Conservation (phyloP, 1,139 yeast genomes). For the Lodderomyces theae region DNA sequence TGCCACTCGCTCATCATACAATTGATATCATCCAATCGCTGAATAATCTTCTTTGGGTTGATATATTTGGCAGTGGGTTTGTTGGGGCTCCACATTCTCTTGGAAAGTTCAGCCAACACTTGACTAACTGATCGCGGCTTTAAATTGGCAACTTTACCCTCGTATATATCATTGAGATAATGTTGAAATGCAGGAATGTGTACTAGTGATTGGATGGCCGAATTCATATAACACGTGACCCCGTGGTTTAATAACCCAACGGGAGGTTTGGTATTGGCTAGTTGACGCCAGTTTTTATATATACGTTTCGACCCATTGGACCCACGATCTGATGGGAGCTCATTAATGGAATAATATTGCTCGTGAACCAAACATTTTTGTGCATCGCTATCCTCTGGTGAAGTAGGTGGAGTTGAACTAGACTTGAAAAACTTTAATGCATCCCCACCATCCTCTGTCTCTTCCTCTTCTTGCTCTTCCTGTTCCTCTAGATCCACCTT, state of each 20-base stretch:
- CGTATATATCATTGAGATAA: slow-evolving; percentile 66
- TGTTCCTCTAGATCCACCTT: slow-evolving; percentile 20
- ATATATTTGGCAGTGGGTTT: slow-evolving; percentile 35
- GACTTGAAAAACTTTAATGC: slow-evolving; percentile 14
- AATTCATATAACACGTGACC: slow-evolving; percentile 94
- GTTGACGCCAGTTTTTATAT: slow-evolving; percentile 59
- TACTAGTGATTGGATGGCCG: slow-evolving; percentile 86
- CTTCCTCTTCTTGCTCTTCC: slow-evolving; percentile 26
- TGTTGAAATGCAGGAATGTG: slow-evolving; percentile 92
- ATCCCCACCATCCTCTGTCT: slow-evolving; percentile 13
- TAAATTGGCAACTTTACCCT: slow-evolving; percentile 34
- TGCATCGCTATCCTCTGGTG: slow-evolving; percentile 35
- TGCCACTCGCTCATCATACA: slow-evolving; percentile 98
- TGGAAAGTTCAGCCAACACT: slow-evolving; percentile 68
- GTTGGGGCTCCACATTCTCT: slow-evolving; percentile 54
- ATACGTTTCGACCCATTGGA: slow-evolving; percentile 55
- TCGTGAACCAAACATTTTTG: not conserved
- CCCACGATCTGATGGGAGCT: slow-evolving; percentile 53
- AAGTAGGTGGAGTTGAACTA: slow-evolving; percentile 40
- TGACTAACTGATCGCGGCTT: slow-evolving; percentile 63
- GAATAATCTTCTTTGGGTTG: slow-evolving; percentile 73
- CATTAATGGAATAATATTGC: slow-evolving; percentile 49
- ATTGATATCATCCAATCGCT: slow-evolving; percentile 77
- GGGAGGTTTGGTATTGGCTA: slow-evolving; percentile 41
- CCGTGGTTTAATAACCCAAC: slow-evolving; percentile 86